phyloP scores from a whole-genome alignment of 78 protist genomes.

The Speleostelium caveatum region DNA sequence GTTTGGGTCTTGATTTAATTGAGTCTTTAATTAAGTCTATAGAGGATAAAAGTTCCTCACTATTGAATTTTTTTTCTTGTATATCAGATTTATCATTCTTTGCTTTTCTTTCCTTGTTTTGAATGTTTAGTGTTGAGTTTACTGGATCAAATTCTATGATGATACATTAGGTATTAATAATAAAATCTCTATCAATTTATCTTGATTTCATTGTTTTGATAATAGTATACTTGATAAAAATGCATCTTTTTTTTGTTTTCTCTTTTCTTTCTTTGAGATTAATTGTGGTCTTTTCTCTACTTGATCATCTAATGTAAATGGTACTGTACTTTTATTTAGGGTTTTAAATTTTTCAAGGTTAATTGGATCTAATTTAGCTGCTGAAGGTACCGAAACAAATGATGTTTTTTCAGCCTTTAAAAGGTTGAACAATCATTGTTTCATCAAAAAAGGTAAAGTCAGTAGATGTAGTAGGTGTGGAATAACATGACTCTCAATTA shows the following conservation, averaged over 20 bases:
- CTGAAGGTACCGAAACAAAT: constrained; percentile 38
- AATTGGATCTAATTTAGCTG: constrained; percentile 11
- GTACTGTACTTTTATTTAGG: constrained; percentile 3
- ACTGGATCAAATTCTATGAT: constrained; percentile 42
- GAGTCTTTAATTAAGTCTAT: constrained; percentile 4
- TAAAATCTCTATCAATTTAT: background rate
- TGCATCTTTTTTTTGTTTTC: constrained; percentile 59
- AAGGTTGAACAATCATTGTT: background rate
- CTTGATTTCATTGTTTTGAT: background rate
- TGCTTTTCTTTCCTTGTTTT: background rate
- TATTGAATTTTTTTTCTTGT: background rate
- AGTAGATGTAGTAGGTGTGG: too few relatives aligned
- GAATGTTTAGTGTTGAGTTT: background rate
- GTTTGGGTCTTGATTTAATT: constrained; percentile 5
- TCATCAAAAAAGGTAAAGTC: too few relatives aligned
- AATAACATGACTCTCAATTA: too few relatives aligned
- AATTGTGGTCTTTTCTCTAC: constrained; percentile 50
- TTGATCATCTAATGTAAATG: constrained; percentile 2
- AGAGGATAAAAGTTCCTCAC: constrained; percentile 15
- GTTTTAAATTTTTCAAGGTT: background rate
- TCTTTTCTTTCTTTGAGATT: constrained; percentile 51
- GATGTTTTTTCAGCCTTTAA: constrained; percentile 48
- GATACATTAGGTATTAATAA: background rate
- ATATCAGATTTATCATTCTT: background rate
- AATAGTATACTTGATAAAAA: constrained; percentile 42